phyloP scores from a whole-genome alignment of 345 rosid genomes.

The Populus alba region DNA sequence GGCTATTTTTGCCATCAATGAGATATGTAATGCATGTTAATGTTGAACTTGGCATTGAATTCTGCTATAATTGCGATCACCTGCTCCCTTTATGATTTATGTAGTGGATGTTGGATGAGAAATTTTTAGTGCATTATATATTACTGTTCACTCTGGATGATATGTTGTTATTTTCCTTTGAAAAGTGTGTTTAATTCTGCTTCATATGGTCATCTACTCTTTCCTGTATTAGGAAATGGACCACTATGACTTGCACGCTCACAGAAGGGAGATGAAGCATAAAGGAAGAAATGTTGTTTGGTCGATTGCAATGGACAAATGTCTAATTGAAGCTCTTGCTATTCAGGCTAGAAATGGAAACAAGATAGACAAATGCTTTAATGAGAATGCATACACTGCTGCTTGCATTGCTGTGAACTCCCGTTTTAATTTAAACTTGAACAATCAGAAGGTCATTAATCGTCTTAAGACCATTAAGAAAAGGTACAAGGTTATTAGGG shows the following conservation, averaged over 20 bases:
- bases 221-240: slow-evolving; percentile 54
- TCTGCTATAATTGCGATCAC: background rate
- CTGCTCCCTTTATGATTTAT: background rate
- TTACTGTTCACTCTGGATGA: background rate
- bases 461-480: slow-evolving; percentile 90
- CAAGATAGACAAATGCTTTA: slow-evolving; percentile 76
- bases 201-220: background rate
- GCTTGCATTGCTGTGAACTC: slow-evolving; percentile 73
- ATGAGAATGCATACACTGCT: slow-evolving; percentile 74
- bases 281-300: slow-evolving; percentile 87
- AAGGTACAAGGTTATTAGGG: slow-evolving; percentile 73
- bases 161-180: background rate
- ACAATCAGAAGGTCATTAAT: slow-evolving; percentile 76
- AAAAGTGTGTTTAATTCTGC: background rate
- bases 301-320: slow-evolving; percentile 88
- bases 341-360: slow-evolving; percentile 78
- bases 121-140: too few relatives aligned
- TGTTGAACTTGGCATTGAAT: background rate
- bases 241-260: slow-evolving; percentile 52
- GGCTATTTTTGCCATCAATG: too few relatives aligned
- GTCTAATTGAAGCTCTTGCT: slow-evolving; percentile 80
- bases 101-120: background rate
- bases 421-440: slow-evolving; percentile 63
- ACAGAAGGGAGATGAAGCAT: slow-evolving; percentile 68
- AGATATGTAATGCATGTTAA: background rate